Percentiles rank a stretch among this genome's conserved stretches.
Conservation (phyloP, 352 stramenopile species). For the Phytophthora meadii region DNA sequence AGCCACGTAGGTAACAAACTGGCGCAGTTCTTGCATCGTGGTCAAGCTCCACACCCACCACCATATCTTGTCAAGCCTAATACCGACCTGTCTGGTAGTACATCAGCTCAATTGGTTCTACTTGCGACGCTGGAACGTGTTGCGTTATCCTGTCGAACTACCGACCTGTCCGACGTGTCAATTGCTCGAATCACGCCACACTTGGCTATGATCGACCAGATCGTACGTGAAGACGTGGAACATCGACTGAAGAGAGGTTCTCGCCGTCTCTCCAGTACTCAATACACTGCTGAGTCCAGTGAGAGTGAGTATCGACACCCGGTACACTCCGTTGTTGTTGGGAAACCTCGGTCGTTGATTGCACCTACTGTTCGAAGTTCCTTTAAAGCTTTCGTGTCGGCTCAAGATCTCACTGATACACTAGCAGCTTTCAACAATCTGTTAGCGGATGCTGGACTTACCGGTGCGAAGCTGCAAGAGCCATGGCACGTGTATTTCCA, state of each 20-base stretch:
- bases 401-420: conserved; percentile 60
- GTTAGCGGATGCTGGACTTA: conserved; percentile 49
- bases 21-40: conserved; percentile 5
- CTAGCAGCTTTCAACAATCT: conserved; percentile 52
- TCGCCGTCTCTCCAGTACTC: conserved; percentile 43
- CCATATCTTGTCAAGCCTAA: neutral
- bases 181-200: conserved; percentile 60
- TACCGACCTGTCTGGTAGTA: neutral
- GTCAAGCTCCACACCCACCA: neutral
- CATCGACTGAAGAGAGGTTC: conserved; percentile 29
- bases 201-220: conserved; percentile 61
- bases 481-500: conserved; percentile 63
- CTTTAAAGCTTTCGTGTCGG: conserved; percentile 57
- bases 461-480: conserved; percentile 40
- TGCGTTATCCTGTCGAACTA: conserved; percentile 44
- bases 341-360: conserved; percentile 3
- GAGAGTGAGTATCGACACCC: conserved; percentile 6
- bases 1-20: conserved; percentile 10
- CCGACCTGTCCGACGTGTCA: conserved; percentile 56
- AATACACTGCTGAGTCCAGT: conserved; percentile 5
- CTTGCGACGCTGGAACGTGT: conserved; percentile 48
- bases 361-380: conserved; percentile 25
- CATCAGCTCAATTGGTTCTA: conserved; percentile 36
- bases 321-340: neutral
- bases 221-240: conserved; percentile 54